A percentile compares a stretch with the other conserved stretches of the same genome.
Evolutionary conservation across 2,329 filamentous ascomycete genomes (phyloP).

Genomic region (Cytospora chrysosperma): DNA sequence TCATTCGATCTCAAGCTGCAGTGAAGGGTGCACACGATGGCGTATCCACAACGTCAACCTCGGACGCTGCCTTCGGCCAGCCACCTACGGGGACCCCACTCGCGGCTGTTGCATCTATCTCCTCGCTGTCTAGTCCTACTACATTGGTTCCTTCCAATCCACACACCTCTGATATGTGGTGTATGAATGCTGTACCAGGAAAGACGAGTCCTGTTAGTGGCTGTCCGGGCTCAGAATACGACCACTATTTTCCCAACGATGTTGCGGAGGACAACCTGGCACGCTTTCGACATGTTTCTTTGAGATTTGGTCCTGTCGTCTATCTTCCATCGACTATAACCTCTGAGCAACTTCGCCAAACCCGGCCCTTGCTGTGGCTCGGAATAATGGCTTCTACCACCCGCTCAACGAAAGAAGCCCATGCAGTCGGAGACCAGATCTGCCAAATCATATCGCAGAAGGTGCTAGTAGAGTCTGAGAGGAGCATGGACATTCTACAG

Average conservation of each 20-base stretch:
- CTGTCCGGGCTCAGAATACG: neutral
- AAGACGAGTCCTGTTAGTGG: neutral
- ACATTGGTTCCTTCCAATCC: neutral
- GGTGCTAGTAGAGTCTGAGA: conserved; percentile 48
- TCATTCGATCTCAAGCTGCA: conserved; percentile 35
- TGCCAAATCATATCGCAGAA: conserved; percentile 46
- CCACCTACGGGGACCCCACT: neutral
- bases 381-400: conserved; percentile 48
- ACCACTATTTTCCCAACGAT: conserved; percentile 13
- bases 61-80: neutral
- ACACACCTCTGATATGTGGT: neutral
- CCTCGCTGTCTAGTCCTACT: conserved; percentile 17
- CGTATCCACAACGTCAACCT: neutral
- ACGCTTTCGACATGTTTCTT: conserved; percentile 41
- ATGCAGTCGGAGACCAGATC: conserved; percentile 39
- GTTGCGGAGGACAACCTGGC: conserved; percentile 41
- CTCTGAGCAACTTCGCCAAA: conserved; percentile 37
- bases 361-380: conserved; percentile 49
- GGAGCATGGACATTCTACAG: conserved; percentile 51
- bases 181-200: neutral
- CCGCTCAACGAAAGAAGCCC: conserved; percentile 42
- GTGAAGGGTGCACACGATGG: neutral
- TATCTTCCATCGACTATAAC: conserved; percentile 38
- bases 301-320: conserved; percentile 46
- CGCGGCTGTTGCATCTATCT: conserved; percentile 9